Percentiles rank a stretch among this genome's conserved stretches.
Conservation (phyloP, 129 eudicot genomes). For the Pittosporum tobira region DNA sequence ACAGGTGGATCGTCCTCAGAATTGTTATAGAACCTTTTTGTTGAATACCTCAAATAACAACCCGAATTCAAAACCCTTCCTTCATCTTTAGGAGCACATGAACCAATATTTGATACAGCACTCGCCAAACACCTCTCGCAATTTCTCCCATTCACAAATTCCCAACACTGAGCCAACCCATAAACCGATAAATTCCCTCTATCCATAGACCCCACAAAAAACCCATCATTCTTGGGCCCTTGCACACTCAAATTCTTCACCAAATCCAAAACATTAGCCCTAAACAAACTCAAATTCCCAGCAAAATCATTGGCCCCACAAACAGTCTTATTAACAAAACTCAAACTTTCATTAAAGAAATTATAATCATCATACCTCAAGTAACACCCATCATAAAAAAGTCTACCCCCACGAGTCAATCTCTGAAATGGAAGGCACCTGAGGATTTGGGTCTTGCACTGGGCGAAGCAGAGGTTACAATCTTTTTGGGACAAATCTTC, state of each 20-base stretch:
- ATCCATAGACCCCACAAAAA: constrained; percentile 22
- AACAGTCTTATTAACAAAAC: constrained; percentile 12
- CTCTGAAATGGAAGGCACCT: constrained; percentile 35
- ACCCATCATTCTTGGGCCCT: constrained; percentile 27
- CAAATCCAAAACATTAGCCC: constrained; percentile 15
- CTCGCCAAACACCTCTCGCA: constrained; percentile 36
- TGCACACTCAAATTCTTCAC: constrained; percentile 19
- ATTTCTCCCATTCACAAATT: constrained; percentile 21
- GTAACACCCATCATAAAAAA: constrained; percentile 42
- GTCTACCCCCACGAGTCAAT: constrained; percentile 21
- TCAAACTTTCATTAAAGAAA: constrained; percentile 33
- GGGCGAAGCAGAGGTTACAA: constrained; percentile 35
- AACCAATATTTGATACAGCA: constrained; percentile 6
- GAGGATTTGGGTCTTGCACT: constrained; percentile 24
- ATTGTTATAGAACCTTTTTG: constrained; percentile 20
- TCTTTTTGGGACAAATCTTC: constrained; percentile 28
- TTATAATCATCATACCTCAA: constrained; percentile 31
- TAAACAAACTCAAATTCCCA: constrained; percentile 23
- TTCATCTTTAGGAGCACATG: constrained; percentile 25
- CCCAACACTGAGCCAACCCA: constrained; percentile 57
- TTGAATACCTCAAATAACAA: constrained; percentile 45
- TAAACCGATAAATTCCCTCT: constrained; percentile 29
- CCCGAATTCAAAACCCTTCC: constrained; percentile 48
- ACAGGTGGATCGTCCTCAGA: not conserved
- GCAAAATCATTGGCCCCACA: constrained; percentile 23